phyloP scores from a whole-genome alignment of 179 eudicot genomes.

The Nepenthes alata region DNA sequence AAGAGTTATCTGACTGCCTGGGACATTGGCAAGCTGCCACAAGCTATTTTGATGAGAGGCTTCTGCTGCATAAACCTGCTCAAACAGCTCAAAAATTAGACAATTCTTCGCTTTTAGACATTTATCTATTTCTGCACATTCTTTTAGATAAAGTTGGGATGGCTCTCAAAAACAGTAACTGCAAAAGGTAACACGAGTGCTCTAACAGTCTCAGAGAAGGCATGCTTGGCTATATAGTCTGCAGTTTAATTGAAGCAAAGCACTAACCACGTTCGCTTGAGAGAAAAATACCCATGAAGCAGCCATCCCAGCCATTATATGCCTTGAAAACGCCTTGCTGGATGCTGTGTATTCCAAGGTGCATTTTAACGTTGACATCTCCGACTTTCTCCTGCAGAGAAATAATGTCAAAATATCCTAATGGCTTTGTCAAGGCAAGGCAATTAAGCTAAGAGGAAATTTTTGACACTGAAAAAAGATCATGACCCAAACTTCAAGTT shows the following conservation, averaged over 20 bases:
- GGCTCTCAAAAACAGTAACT: not conserved
- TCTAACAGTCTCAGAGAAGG: not conserved
- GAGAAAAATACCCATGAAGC: slow-evolving; percentile 58
- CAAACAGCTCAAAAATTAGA: not conserved
- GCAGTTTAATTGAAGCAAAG: slow-evolving; percentile 2
- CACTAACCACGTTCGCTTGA: slow-evolving; percentile 54
- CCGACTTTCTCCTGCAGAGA: slow-evolving; percentile 24
- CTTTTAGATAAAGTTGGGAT: not conserved
- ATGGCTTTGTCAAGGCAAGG: not conserved
- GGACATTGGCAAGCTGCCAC: slow-evolving; percentile 47
- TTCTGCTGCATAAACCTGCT: slow-evolving; percentile 49
- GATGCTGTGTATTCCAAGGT: slow-evolving; percentile 25
- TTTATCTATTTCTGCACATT: not conserved
- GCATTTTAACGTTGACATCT: slow-evolving; percentile 26
- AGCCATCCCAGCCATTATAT: slow-evolving; percentile 53
- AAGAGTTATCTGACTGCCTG: slow-evolving; percentile 26
- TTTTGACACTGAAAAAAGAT: not conserved
- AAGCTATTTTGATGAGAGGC: slow-evolving; percentile 17
- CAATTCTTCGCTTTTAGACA: not conserved
- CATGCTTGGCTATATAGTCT: not conserved
- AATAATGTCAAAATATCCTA: not conserved
- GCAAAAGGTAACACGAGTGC: not conserved
- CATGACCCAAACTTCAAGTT: not conserved
- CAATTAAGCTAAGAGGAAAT: not conserved
- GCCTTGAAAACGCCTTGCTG: slow-evolving; percentile 29